phyloP scores from a whole-genome alignment of 75 land plant genomes.

The Adiantum capillusveneris region DNA sequence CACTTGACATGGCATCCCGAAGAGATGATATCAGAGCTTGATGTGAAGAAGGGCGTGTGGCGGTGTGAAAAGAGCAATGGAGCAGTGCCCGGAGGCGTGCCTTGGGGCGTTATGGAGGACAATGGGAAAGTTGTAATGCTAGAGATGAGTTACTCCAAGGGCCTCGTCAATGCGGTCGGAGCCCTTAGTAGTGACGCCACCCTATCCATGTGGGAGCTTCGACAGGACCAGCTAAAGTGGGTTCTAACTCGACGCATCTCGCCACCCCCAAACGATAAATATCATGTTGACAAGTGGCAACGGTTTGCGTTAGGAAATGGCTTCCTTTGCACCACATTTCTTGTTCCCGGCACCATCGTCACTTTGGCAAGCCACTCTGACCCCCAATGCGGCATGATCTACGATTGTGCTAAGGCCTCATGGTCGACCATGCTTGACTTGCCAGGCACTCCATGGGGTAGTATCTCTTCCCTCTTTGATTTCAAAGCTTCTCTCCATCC shows the following conservation, averaged over 20 bases:
- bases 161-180: not conserved
- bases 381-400: not conserved
- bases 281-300: not conserved
- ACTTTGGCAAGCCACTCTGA: not conserved
- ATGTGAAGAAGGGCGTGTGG: not conserved
- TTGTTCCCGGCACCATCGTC: not conserved
- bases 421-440: not conserved
- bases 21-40: not conserved
- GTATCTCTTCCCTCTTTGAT: not conserved
- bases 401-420: not conserved
- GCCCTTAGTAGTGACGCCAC: not conserved
- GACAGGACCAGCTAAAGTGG: not conserved
- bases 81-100: conserved; percentile 1
- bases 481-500: not conserved
- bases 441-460: not conserved
- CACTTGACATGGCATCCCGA: not conserved
- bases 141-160: not conserved
- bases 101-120: not conserved
- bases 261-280: not conserved
- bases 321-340: not conserved
- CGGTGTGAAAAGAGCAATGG: not conserved
- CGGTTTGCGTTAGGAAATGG: not conserved
- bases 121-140: not conserved
- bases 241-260: not conserved
- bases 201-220: not conserved